These are phyloP conservation scores for Rosa hybrid DNA, from an alignment of 331 rosid genomes.

Conservation along the genomic window DNA sequence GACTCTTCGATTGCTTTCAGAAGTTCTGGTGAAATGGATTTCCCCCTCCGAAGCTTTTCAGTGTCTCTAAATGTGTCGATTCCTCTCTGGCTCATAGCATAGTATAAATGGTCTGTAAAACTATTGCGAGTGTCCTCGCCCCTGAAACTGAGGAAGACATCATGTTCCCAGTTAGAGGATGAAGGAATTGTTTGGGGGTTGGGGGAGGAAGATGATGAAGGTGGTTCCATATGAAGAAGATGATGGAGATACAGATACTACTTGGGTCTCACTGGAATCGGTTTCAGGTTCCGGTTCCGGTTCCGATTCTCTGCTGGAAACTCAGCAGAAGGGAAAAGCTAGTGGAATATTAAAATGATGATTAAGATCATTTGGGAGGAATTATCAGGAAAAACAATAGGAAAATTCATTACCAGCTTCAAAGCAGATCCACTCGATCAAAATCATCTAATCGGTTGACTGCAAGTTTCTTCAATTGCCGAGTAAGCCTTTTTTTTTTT, in stretches of 20 bases:
- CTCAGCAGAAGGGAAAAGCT: too few relatives aligned
- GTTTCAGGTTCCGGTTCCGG: too few relatives aligned
- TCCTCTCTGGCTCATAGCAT: constrained; percentile 5
- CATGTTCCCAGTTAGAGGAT: constrained; percentile 7
- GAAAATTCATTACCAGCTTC: background rate
- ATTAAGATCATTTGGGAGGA: too few relatives aligned
- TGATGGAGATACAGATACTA: background rate
- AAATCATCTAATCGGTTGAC: too few relatives aligned
- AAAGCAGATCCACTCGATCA: background rate
- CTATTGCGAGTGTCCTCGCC: background rate
- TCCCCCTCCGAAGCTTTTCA: background rate
- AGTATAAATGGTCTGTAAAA: constrained; percentile 16
- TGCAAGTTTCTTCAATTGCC: too few relatives aligned
- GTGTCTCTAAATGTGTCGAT: constrained; percentile 8
- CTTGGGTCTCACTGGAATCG: background rate
- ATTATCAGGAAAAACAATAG: background rate
- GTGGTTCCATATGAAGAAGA: background rate
- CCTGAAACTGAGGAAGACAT: constrained; percentile 25
- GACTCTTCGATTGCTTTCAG: constrained; percentile 23
- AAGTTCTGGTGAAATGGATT: background rate
- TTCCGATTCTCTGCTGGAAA: too few relatives aligned
- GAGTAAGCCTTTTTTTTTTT: too few relatives aligned
- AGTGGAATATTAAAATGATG: too few relatives aligned
- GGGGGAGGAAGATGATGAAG: background rate
- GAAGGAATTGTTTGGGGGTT: background rate